Base-by-base conservation (phyloP, 495 filamentous ascomycete species). In the Trichoderma orchidacearum region DNA sequence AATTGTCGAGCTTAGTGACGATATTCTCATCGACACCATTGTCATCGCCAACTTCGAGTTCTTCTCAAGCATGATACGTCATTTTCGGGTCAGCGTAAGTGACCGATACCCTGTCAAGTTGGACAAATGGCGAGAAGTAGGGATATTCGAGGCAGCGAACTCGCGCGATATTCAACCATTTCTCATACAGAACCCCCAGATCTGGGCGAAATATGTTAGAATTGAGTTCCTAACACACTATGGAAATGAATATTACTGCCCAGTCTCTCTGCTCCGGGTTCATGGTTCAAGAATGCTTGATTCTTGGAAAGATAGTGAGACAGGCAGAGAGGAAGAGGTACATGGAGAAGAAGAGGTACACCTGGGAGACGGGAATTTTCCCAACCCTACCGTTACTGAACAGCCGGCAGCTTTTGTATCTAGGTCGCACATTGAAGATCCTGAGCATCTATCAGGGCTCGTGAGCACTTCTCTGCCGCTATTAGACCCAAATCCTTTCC, bases 241-340 rank as follows among this genome's bases (percentile, higher is more conserved):
- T 70, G 93, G 93, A 12, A 89, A 90, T 64, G 93, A 98, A 65
- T 97, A 87, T 66, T 98, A 92, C 70, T 98, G 93, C 60, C 93
- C 93, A 3, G 70, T 98, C 32, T 95, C 89, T 62, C 70, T 98
- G 18, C 75, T 98, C 30, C 82, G 93, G 50, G 86, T 96, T 11
- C 93, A 98, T 70, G 93, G 93, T 13, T 95, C 89, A 28, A 90
- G 92, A 8, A 96, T 97, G 93, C 80, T 98, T 70, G 90, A 98
- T 60, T 90, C 87, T 52, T 87, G 85, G 72, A 85, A 92, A 59
- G 89, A 90, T 57, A 64, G 59, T 13, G 65, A 66, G 57, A 51
- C 64, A 5, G 57, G 55, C 51, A 59, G 61, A 41, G 72, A 80
- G 48, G 67, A 68, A 56, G 69, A 75, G 23, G 62, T 70, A 51